Conservation (phyloP, 768 basidiomycete genomes). For the Hygrocybe punicea region DNA sequence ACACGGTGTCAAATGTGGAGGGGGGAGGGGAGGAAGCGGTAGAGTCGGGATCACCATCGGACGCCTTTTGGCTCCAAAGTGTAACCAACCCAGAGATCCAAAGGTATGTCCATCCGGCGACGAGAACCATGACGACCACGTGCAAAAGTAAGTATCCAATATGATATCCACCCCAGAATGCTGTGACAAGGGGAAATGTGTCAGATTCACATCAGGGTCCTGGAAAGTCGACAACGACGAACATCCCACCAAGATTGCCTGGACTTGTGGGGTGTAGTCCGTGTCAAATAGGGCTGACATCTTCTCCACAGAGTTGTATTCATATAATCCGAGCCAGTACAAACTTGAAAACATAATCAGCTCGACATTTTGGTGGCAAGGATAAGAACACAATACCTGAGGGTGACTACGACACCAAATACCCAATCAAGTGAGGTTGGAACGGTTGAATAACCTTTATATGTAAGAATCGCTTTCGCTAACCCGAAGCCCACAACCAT, state of each 20-base stretch:
- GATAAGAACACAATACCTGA: constrained; percentile 2
- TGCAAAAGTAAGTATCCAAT: background rate
- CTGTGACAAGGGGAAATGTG: background rate
- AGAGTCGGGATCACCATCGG: background rate
- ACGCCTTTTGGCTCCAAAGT: background rate
- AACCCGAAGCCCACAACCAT: background rate
- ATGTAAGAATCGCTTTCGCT: constrained; percentile 13
- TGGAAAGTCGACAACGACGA: background rate
- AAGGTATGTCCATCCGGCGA: background rate
- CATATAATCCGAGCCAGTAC: constrained; percentile 1
- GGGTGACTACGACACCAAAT: constrained; percentile 26
- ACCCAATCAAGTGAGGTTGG: constrained; percentile 29
- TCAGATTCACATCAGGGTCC: background rate
- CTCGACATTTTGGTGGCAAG: background rate
- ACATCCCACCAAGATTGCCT: background rate
- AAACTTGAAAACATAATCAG: background rate
- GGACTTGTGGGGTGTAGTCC: background rate
- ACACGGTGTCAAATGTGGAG: background rate
- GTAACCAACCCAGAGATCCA: background rate
- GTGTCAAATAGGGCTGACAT: background rate
- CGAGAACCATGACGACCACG: background rate
- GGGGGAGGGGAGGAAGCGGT: background rate
- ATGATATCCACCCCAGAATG: background rate
- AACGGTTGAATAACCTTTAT: constrained; percentile 26
- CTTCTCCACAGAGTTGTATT: constrained; percentile 1